phyloP scores from a whole-genome alignment of 169 alveolate species.

The Plasmodium knowlesi region DNA sequence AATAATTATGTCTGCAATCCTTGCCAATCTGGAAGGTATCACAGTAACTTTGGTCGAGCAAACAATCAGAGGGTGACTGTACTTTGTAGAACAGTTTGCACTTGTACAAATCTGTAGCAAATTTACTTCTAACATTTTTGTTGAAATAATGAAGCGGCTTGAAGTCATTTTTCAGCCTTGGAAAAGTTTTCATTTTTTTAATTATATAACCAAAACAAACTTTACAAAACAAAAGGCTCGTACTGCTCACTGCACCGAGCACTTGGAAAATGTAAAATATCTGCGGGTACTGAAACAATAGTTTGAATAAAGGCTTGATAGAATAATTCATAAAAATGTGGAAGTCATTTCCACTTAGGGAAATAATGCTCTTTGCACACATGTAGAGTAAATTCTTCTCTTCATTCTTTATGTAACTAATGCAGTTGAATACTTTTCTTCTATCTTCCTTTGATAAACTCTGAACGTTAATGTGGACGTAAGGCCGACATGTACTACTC shows the following conservation, averaged over 20 bases:
- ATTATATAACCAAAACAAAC: conserved; percentile 57
- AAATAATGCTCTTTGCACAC: conserved; percentile 46
- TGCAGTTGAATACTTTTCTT: conserved; percentile 8
- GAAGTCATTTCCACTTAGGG: conserved; percentile 34
- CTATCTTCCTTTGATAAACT: conserved; percentile 15
- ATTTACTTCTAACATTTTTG: conserved; percentile 13
- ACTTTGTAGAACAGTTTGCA: conserved; percentile 25
- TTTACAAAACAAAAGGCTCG: conserved; percentile 47
- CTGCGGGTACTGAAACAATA: conserved; percentile 69
- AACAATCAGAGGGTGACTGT: conserved; percentile 45
- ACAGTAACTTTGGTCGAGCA: not conserved
- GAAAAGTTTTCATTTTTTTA: conserved; percentile 7
- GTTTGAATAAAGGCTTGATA: conserved; percentile 42
- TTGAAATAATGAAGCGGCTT: conserved; percentile 36
- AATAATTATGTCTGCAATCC: not conserved
- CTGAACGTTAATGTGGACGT: not conserved
- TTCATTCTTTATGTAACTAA: conserved; percentile 24
- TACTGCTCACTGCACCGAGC: conserved; percentile 38
- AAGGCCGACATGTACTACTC: not conserved
- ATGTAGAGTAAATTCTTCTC: conserved; percentile 46
- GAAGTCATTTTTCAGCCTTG: conserved; percentile 29
- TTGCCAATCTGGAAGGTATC: not conserved
- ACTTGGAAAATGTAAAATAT: conserved; percentile 54
- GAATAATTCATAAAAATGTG: conserved; percentile 53
- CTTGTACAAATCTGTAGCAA: not conserved